Evolutionary conservation across 2,329 filamentous ascomycete species (phyloP).

Genomic region (Calonectria honghensis): DNA sequence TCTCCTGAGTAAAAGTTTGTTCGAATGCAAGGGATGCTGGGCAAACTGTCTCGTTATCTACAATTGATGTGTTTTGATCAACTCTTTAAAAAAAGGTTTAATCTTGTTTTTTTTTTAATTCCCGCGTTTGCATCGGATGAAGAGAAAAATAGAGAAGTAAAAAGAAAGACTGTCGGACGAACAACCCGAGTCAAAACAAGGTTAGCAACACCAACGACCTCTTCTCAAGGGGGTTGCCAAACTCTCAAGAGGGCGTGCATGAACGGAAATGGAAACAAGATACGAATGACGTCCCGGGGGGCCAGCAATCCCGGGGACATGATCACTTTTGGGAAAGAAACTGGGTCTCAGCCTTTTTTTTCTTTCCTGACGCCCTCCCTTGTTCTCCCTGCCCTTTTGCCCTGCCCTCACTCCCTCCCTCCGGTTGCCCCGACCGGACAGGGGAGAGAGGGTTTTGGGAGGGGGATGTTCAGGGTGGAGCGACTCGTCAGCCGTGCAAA

Average conservation of each 20-base stretch:
- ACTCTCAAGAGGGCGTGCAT: neutral
- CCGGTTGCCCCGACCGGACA: conserved; percentile 2
- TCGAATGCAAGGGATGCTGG: neutral
- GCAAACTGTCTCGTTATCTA: neutral
- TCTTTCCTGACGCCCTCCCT: neutral
- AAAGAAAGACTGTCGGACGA: conserved; percentile 2
- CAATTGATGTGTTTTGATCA: neutral
- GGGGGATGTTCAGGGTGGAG: neutral
- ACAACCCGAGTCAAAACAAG: conserved; percentile 7
- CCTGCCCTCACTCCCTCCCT: neutral
- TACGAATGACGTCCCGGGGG: conserved; percentile 13
- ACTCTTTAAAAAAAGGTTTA: neutral
- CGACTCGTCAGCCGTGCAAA: neutral
- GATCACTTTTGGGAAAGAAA: conserved; percentile 8
- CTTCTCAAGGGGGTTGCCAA: neutral
- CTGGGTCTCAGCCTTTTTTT: neutral
- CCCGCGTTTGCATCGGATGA: neutral
- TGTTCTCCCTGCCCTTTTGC: neutral
- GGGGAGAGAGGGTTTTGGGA: neutral
- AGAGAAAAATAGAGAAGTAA: neutral
- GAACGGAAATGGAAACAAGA: conserved; percentile 3
- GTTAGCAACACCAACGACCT: conserved; percentile 10
- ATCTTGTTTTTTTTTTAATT: neutral
- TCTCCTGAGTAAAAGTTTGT: neutral
- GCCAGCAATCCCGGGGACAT: neutral